Base-by-base conservation (phyloP, 306 rosid species). In the Cyamopsis tetragonoloba region DNA sequence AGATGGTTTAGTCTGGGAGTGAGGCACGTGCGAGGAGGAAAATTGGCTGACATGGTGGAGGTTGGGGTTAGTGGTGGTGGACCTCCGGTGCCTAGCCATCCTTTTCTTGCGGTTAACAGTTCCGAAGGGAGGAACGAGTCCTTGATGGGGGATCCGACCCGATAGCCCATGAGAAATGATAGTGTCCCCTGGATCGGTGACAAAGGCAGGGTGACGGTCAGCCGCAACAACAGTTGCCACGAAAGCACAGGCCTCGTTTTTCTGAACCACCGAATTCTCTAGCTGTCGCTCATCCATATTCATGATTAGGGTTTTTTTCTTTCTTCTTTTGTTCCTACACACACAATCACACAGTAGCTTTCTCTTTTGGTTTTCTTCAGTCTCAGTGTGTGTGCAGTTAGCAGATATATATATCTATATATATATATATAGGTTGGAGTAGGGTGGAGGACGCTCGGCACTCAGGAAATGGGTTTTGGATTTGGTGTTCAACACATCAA, bases 21-120 rank as follows among this genome's bases (percentile, higher is more conserved):
- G 13, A 10, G 31, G 17, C 24, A 71, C 5, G 48, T 31, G 39
- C 10, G 17, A n/a, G 24, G 62, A 34, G 14, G 80, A 23, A 65
- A 65, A 84, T 34, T 44, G 67, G 62, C 75, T 70, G 63, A 3
- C 1, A 11, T 27, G 63, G 49, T 54, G 12, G n/a, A 43, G 37
- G 20, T 39, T 15, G 73, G 80, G 42, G 72, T 56, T 20, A 64
- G 79, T 64, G 37, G 50, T 4, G 27, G 71, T 75, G 31, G 93
- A 77, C 8, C 98, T 78, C 56, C 98, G 75, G 53, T 79, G 88
- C 9, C 98, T 70, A 0, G 88, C 73, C 92, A 87, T 84, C 44
- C 96, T 71, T 39, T 88, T 93, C 87, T 83, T 87, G 88, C 89
- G 65, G 0, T 70, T 83, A 14, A 92, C 79, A 27, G 46, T 82